Evolutionary conservation across 2,329 filamentous ascomycete genomes (phyloP).

Genomic region (Arthrobotrys megalospora): DNA sequence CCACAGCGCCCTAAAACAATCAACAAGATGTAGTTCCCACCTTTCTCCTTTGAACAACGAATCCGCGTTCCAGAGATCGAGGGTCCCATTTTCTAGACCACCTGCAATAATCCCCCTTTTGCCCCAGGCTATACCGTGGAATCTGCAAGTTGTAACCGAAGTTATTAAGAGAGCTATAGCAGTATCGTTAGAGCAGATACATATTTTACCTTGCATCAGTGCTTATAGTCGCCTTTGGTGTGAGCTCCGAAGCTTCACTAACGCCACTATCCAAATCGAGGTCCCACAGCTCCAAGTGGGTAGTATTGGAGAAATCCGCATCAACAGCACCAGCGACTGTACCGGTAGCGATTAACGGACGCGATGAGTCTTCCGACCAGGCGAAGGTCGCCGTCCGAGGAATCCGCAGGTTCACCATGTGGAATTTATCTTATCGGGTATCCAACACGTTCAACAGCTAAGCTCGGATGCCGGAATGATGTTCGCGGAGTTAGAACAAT

Average conservation of each 20-base stretch:
- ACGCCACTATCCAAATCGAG: constrained; percentile 81
- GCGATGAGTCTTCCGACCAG: constrained; percentile 86
- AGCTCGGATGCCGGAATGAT: constrained; percentile 28
- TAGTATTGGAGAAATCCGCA: constrained; percentile 97
- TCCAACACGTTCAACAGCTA: constrained; percentile 54
- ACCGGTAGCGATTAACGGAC: constrained; percentile 89
- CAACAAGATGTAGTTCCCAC: constrained; percentile 66
- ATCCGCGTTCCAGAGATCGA: constrained; percentile 93
- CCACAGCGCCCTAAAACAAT: constrained; percentile 62
- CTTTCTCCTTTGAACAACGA: constrained; percentile 73
- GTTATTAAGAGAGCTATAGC: background rate
- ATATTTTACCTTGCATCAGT: constrained; percentile 85
- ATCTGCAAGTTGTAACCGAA: constrained; percentile 72
- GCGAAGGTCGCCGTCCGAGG: constrained; percentile 96
- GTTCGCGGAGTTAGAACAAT: constrained; percentile 18
- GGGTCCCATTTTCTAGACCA: constrained; percentile 91
- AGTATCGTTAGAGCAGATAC: constrained; percentile 10
- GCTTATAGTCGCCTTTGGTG: constrained; percentile 84
- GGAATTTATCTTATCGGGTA: constrained; percentile 40
- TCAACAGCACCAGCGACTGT: constrained; percentile 95
- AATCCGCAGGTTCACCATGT: constrained; percentile 96
- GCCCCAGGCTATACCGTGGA: constrained; percentile 97
- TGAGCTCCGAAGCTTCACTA: constrained; percentile 83
- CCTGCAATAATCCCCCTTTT: constrained; percentile 92
- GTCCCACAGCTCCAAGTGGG: constrained; percentile 96